phyloP scores from a whole-genome alignment of 2,329 filamentous ascomycete species.

The Periconia macrospinosa region DNA sequence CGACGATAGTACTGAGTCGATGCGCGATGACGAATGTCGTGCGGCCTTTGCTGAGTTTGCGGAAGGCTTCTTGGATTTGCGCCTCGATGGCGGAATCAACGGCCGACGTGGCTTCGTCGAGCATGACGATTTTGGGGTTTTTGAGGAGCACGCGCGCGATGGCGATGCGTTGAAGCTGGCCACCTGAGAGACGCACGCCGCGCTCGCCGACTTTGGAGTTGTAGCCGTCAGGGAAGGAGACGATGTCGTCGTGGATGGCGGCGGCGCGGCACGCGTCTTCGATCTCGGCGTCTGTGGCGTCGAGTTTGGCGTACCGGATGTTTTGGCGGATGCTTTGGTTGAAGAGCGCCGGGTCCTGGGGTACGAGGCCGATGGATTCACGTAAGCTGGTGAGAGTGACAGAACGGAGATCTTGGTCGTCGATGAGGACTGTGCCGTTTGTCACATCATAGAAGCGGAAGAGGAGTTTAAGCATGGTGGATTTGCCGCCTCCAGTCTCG shows the following conservation, averaged over 20 bases:
- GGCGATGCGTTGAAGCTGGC: constrained; percentile 67
- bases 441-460: constrained; percentile 63
- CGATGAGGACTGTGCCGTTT: constrained; percentile 57
- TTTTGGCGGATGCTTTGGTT: constrained; percentile 67
- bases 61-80: constrained; percentile 66
- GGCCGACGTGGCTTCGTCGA: constrained; percentile 86
- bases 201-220: constrained; percentile 45
- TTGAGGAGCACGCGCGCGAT: constrained; percentile 78
- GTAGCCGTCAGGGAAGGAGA: constrained; percentile 54
- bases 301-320: constrained; percentile 62
- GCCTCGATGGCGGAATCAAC: constrained; percentile 75
- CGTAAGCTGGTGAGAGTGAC: constrained; percentile 62
- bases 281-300: constrained; percentile 64
- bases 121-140: constrained; percentile 76
- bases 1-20: constrained; percentile 81
- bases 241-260: constrained; percentile 66
- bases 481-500: constrained; percentile 65
- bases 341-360: constrained; percentile 66
- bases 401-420: constrained; percentile 62
- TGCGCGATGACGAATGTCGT: constrained; percentile 74
- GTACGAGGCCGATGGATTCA: constrained; percentile 63
- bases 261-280: constrained; percentile 63
- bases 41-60: constrained; percentile 60
- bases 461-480: constrained; percentile 63
- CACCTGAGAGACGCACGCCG: constrained; percentile 59